A percentile compares a stretch with the other conserved stretches of the same genome.
Evolutionary conservation across 2,329 filamentous ascomycete species (phyloP).

Genomic region (Apiospora kogelbergensis): DNA sequence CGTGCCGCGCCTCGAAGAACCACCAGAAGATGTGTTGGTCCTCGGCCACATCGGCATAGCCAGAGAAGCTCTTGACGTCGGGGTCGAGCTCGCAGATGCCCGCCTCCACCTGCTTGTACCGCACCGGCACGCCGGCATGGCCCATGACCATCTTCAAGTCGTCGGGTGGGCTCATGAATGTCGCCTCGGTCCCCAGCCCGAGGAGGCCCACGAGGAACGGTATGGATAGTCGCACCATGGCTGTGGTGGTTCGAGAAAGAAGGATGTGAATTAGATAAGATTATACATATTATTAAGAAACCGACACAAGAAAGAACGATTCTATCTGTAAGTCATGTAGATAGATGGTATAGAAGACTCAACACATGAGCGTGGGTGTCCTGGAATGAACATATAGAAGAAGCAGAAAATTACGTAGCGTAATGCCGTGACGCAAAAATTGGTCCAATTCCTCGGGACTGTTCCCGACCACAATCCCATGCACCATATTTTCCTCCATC

Average conservation of each 20-base stretch:
- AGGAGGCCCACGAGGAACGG: background rate
- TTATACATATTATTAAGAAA: background rate
- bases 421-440: background rate
- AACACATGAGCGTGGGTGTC: background rate
- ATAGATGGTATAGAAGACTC: no score
- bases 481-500: background rate
- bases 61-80: conserved; percentile 41
- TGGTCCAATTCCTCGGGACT: background rate
- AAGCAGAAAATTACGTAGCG: background rate
- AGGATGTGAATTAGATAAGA: background rate
- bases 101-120: conserved; percentile 47
- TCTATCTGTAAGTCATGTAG: background rate
- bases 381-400: background rate
- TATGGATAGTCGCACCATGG: background rate
- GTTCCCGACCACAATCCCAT: background rate
- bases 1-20: conserved; percentile 50
- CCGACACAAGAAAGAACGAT: background rate
- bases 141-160: conserved; percentile 27
- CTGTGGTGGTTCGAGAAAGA: background rate
- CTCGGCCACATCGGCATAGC: conserved; percentile 41
- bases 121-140: conserved; percentile 38
- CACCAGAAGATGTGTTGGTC: conserved; percentile 45
- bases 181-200: conserved; percentile 18
- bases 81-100: conserved; percentile 46
- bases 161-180: conserved; percentile 29